phyloP scores from a whole-genome alignment of 2,329 filamentous ascomycete genomes.

The Pyricularia grisea region DNA sequence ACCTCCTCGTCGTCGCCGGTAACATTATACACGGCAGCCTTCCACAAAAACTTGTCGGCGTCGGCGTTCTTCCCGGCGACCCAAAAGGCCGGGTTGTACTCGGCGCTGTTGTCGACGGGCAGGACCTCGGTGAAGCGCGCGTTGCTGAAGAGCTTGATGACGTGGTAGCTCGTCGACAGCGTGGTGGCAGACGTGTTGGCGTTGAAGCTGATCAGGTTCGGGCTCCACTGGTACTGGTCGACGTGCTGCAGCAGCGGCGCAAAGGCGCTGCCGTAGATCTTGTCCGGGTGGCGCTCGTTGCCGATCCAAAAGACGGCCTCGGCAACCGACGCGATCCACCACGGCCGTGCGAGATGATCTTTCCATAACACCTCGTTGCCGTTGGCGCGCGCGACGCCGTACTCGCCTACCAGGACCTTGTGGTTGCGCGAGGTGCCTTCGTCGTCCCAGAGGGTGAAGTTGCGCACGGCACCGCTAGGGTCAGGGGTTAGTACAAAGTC shows the following conservation, averaged over 20 bases:
- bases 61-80: not conserved
- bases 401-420: constrained; percentile 1
- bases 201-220: constrained; percentile 5
- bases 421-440: not conserved
- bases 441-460: constrained; percentile 41
- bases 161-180: constrained; percentile 5
- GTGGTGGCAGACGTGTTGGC: not conserved
- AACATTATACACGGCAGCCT: constrained; percentile 2
- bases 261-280: constrained; percentile 4
- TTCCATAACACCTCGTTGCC: not conserved
- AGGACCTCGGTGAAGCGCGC: not conserved
- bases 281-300: constrained; percentile 7
- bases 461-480: constrained; percentile 36
- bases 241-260: constrained; percentile 6
- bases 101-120: constrained; percentile 2
- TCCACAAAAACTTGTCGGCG: not conserved
- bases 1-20: not conserved
- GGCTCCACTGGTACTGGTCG: constrained; percentile 6
- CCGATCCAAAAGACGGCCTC: constrained; percentile 9
- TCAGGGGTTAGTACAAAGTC: constrained; percentile 15
- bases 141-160: constrained; percentile 6
- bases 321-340: constrained; percentile 3
- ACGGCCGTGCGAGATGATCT: not conserved
- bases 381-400: not conserved
- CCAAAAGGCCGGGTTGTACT: constrained; percentile 6